Evolutionary conservation across 352 stramenopile species (phyloP).

Genomic region (Phytophthora colocasiae): DNA sequence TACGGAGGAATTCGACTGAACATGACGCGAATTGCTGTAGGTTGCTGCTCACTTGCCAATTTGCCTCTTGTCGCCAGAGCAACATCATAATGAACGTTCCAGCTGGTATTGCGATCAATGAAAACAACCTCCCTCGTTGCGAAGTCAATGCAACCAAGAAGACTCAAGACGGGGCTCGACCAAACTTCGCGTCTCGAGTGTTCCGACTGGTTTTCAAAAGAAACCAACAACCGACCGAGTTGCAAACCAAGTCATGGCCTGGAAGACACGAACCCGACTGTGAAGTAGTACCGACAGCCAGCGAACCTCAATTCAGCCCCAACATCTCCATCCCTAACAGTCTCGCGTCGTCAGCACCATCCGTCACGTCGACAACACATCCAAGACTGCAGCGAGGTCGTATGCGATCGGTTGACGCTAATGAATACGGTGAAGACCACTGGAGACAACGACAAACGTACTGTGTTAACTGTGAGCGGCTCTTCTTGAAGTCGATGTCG

Average conservation of each 20-base stretch:
- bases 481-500: conserved; percentile 35
- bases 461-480: too few species aligned
- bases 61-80: too few species aligned
- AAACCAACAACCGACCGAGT: background rate
- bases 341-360: conserved; percentile 1
- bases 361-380: background rate
- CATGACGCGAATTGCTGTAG: too few species aligned
- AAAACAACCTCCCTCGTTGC: background rate
- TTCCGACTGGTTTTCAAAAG: conserved; percentile 14
- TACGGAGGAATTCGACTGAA: conserved; percentile 2
- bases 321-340: conserved; percentile 16
- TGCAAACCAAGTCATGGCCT: conserved; percentile 28
- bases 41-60: conserved; percentile 14
- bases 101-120: background rate
- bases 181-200: conserved; percentile 14
- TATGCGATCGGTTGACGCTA: background rate
- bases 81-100: too few species aligned
- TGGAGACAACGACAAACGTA: conserved; percentile 24
- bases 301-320: conserved; percentile 4
- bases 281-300: background rate
- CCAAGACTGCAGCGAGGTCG: background rate
- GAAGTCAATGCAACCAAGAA: background rate
- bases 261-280: conserved; percentile 2
- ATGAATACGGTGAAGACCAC: background rate
- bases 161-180: too few species aligned